Conservation (phyloP, 139 green algal species). For the Haematococcus sp. region DNA sequence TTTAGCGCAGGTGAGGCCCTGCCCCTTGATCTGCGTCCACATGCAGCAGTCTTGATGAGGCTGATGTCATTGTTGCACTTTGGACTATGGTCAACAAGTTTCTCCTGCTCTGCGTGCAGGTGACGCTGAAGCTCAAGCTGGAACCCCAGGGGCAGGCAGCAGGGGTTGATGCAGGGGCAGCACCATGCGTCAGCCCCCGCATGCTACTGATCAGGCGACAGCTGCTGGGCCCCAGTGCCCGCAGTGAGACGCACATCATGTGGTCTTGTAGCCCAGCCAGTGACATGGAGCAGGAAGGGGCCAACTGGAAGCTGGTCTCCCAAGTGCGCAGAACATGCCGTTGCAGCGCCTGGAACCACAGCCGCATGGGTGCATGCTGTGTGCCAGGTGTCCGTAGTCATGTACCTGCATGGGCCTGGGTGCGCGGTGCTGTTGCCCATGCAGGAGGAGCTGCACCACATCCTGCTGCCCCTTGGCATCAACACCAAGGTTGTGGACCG, state of each 20-base stretch:
- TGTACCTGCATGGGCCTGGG: neutral
- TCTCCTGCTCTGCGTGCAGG: too few species aligned
- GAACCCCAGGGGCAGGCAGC: neutral
- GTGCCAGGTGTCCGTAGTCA: neutral
- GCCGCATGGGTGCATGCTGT: too few species aligned
- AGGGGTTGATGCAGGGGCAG: neutral
- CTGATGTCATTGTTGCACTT: too few species aligned
- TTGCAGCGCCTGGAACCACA: too few species aligned
- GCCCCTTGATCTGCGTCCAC: too few species aligned
- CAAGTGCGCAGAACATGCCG: conserved; percentile 2
- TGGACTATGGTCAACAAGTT: too few species aligned
- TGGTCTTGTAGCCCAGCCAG: too few species aligned
- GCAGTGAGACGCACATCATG: neutral
- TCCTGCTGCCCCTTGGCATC: conserved; percentile 43
- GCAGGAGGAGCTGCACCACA: conserved; percentile 39
- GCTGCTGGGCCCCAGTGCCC: neutral
- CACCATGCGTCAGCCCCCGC: neutral
- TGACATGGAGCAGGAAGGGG: neutral
- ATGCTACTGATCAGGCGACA: neutral
- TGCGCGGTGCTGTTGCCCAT: neutral
- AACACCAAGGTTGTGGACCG: conserved; percentile 48
- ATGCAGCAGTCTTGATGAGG: too few species aligned
- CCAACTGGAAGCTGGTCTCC: neutral
- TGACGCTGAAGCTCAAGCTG: too few species aligned
- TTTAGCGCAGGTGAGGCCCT: neutral